Evolutionary conservation across 805 yeast genomes (phyloP).

Genomic region (Candida qinlingensis): DNA sequence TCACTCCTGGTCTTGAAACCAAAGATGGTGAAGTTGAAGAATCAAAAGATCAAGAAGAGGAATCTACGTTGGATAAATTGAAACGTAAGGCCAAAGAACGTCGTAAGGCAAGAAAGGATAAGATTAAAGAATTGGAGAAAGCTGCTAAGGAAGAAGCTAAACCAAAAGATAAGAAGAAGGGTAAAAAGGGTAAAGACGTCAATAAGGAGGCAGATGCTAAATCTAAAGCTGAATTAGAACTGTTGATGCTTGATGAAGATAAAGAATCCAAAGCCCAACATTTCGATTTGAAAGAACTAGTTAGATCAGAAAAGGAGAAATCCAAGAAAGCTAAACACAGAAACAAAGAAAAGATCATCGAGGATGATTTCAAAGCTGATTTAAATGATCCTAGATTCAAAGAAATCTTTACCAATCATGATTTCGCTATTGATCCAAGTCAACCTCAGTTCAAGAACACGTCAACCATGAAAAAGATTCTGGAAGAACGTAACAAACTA

Average conservation of each 20-base stretch:
- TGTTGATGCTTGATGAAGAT: conserved; percentile 48
- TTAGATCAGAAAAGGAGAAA: conserved; percentile 67
- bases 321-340: conserved; percentile 42
- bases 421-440: conserved; percentile 91
- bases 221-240: conserved; percentile 66
- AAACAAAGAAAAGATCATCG: conserved; percentile 44
- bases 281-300: conserved; percentile 72
- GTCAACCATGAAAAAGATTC: conserved; percentile 74
- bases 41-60: conserved; percentile 38
- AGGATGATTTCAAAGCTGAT: conserved; percentile 59
- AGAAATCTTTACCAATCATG: conserved; percentile 78
- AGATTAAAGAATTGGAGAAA: conserved; percentile 55
- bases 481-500: conserved; percentile 68
- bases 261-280: conserved; percentile 43
- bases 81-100: conserved; percentile 91
- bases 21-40: conserved; percentile 26
- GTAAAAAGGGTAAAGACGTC: neutral
- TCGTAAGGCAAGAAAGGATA: conserved; percentile 76
- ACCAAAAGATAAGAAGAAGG: neutral
- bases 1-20: conserved; percentile 77
- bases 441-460: conserved; percentile 88
- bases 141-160: conserved; percentile 32
- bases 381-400: conserved; percentile 80
- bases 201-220: conserved; percentile 30
- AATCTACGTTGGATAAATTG: conserved; percentile 72